Evolutionary conservation across 495 filamentous ascomycete species (phyloP).

Genomic region (Talaromyces borbonicus): DNA sequence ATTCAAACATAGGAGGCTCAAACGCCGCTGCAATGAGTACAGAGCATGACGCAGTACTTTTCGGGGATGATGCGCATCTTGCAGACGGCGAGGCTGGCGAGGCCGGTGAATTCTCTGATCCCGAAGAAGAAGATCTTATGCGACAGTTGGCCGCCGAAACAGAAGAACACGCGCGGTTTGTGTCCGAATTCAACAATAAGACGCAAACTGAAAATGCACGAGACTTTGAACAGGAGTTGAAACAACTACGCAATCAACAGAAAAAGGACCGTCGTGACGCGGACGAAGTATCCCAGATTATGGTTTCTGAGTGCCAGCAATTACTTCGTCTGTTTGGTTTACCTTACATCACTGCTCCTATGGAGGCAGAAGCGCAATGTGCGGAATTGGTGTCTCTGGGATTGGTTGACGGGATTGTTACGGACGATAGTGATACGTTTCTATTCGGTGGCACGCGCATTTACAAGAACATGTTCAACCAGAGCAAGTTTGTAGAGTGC

Average conservation of each 20-base stretch:
- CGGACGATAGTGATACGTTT: conserved; percentile 94
- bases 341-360: conserved; percentile 92
- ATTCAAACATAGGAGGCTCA: too few relatives aligned
- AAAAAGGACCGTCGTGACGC: conserved; percentile 92
- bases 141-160: conserved; percentile 76
- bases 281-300: conserved; percentile 87
- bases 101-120: conserved; percentile 67
- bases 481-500: conserved; percentile 93
- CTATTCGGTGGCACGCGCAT: conserved; percentile 92
- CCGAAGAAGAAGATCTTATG: conserved; percentile 84
- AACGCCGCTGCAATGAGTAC: too few relatives aligned
- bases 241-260: conserved; percentile 79
- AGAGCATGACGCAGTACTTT: conserved; percentile 20
- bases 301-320: conserved; percentile 92
- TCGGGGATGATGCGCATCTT: conserved; percentile 15
- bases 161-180: conserved; percentile 87
- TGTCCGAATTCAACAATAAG: conserved; percentile 68
- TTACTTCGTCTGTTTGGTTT: conserved; percentile 83
- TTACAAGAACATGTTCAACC: conserved; percentile 99
- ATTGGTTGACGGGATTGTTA: conserved; percentile 96
- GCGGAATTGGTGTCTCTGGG: conserved; percentile 78
- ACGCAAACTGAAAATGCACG: conserved; percentile 48
- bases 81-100: conserved; percentile 19
- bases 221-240: conserved; percentile 79
- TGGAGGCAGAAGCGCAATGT: conserved; percentile 98